phyloP scores from a whole-genome alignment of 2,329 filamentous ascomycete genomes.

The Paecilomyces sp. region DNA sequence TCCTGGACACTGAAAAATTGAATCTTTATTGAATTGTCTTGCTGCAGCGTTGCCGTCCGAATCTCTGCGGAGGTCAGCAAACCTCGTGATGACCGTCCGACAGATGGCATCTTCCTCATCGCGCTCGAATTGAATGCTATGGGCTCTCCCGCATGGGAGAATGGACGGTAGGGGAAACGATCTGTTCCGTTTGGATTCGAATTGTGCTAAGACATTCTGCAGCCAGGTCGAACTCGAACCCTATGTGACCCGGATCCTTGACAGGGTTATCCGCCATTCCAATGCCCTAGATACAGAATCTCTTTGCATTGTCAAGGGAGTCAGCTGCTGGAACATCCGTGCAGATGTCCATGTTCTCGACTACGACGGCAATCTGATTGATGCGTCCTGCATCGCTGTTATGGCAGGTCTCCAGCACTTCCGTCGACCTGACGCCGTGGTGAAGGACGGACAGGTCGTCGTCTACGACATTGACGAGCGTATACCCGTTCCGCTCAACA shows the following conservation, averaged over 20 bases:
- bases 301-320: conserved; percentile 81
- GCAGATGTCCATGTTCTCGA: conserved; percentile 88
- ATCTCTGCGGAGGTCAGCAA: conserved; percentile 83
- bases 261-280: conserved; percentile 89
- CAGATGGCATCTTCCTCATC: conserved; percentile 93
- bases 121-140: conserved; percentile 86
- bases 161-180: conserved; percentile 53
- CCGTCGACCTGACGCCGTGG: conserved; percentile 77
- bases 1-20: not conserved
- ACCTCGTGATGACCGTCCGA: conserved; percentile 80
- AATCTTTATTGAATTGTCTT: conserved; percentile 11
- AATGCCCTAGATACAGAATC: conserved; percentile 93
- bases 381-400: conserved; percentile 77
- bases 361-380: conserved; percentile 83
- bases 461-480: conserved; percentile 79
- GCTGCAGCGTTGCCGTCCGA: conserved; percentile 65
- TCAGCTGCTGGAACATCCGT: conserved; percentile 85
- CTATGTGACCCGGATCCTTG: conserved; percentile 77
- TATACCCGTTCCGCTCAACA: conserved; percentile 81
- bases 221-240: conserved; percentile 77
- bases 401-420: conserved; percentile 88
- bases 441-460: conserved; percentile 76
- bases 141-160: conserved; percentile 83
- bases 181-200: conserved; percentile 2
- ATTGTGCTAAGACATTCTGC: conserved; percentile 1